Evolutionary conservation across 371 early-diverging fungal species (phyloP).

Genomic region (Funneliformis caledonium): DNA sequence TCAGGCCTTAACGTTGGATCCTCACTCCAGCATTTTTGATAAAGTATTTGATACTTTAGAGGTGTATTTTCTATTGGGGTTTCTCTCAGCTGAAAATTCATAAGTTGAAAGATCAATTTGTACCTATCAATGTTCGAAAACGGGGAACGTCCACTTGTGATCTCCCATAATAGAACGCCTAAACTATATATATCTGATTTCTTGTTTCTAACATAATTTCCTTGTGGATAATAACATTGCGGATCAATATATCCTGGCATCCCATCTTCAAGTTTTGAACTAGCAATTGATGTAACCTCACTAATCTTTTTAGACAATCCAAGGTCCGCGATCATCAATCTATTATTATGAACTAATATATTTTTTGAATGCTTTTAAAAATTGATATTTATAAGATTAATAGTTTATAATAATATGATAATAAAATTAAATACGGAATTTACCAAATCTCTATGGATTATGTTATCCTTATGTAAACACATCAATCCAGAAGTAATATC

Average conservation of each 20-base stretch:
- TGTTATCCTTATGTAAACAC: not conserved
- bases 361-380: not conserved
- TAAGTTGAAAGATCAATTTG: not conserved
- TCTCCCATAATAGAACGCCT: slow-evolving; percentile 8
- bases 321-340: not conserved
- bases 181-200: slow-evolving; percentile 10
- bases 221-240: not conserved
- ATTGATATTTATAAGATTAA: too few relatives aligned
- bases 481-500: not conserved
- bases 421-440: too few relatives aligned
- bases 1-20: too few relatives aligned
- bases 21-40: too few relatives aligned
- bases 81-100: not conserved
- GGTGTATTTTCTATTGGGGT: not conserved
- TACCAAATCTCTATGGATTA: not conserved
- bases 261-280: not conserved
- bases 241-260: not conserved
- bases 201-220: not conserved
- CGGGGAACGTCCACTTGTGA: not conserved
- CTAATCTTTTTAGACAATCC: not conserved
- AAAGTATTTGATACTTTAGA: not conserved
- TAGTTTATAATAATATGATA: too few relatives aligned
- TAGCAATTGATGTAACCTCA: not conserved
- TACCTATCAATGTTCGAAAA: not conserved
- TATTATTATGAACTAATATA: not conserved